Evolutionary conservation across 1,139 yeast genomes (phyloP).

Genomic region (Diutina rugosa): DNA sequence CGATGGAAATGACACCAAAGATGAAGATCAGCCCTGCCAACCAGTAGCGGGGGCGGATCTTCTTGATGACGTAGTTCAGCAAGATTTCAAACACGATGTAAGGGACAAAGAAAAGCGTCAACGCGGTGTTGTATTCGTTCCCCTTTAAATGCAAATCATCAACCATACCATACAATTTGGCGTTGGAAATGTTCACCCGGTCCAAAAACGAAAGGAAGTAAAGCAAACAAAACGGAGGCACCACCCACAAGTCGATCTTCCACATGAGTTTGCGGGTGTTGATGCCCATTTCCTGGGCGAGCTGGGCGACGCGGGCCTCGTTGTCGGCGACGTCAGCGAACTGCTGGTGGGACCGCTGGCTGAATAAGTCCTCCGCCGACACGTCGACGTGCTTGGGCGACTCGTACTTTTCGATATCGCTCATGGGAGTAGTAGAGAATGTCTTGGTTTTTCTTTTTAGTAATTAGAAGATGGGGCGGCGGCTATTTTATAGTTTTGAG

Average conservation of each 20-base stretch:
- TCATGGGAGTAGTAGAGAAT: neutral
- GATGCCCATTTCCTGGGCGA: neutral
- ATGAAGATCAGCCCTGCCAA: neutral
- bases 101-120: constrained; percentile 62
- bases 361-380: neutral
- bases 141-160: constrained; percentile 38
- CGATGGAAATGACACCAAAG: constrained; percentile 1
- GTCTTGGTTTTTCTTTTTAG: no score
- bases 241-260: neutral
- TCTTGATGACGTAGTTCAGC: constrained; percentile 50
- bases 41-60: constrained; percentile 12
- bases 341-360: neutral
- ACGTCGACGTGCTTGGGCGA: neutral
- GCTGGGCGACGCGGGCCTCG: neutral
- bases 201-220: constrained; percentile 53
- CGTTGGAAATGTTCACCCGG: constrained; percentile 65
- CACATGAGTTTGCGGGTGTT: neutral
- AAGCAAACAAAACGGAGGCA: neutral
- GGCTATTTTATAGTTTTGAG: neutral
- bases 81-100: constrained; percentile 56
- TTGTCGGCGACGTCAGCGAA: neutral
- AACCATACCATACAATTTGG: constrained; percentile 53
- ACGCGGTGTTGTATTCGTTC: constrained; percentile 48
- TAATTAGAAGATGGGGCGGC: neutral
- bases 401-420: neutral